Base-by-base conservation (phyloP, 2,329 filamentous ascomycete genomes). In the Whalleya microplaca region DNA sequence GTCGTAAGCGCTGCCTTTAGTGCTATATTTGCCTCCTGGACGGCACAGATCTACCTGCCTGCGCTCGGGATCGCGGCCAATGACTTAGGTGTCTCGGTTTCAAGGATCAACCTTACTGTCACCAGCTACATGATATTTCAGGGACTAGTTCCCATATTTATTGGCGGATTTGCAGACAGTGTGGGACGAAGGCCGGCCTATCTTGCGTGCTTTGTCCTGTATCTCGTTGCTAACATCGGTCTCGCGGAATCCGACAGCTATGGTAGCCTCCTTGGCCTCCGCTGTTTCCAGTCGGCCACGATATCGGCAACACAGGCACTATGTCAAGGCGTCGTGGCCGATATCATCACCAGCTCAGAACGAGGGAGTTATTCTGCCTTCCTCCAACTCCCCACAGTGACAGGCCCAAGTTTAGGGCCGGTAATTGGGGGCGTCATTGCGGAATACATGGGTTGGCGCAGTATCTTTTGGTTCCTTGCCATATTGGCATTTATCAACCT, bases 381-480 rank as follows among this genome's bases (percentile, higher is more conserved):
- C 65, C 76, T 73, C 51, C 75, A 72, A 41, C 69, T 72, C 21
- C 77, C 73, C 16, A 64, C 71, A 0, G 72, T 80, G 0, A 58
- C 84, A 2, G 73, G 74, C 51, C 50, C 75, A 59, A 58, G 64
- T 44, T 65, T 72, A 42, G 80, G n/a, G 71, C 84, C 6, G 0
- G 74, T 64, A 20, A 58, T 66, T 44, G 82, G 82, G 8, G 83
- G 82, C 1, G 58, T 82, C 2, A 68, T 84, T n/a, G 71, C 72
- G 14, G 71, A 87, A 63, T 86, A 80, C 56, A 75, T 87, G 0
- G 84, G 84, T 2, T 89, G 86, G 86, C 75, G 80, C 18, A 76
- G 79, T 49, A 83, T 87, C 53, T 88, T 88, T 65, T 88, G 85
- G 85, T 87, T 88, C 65, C 77, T 86, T 53, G 77, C 81, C 44